Evolutionary conservation across 2,329 filamentous ascomycete genomes (phyloP).

Genomic region (Colletotrichum sublineola): DNA sequence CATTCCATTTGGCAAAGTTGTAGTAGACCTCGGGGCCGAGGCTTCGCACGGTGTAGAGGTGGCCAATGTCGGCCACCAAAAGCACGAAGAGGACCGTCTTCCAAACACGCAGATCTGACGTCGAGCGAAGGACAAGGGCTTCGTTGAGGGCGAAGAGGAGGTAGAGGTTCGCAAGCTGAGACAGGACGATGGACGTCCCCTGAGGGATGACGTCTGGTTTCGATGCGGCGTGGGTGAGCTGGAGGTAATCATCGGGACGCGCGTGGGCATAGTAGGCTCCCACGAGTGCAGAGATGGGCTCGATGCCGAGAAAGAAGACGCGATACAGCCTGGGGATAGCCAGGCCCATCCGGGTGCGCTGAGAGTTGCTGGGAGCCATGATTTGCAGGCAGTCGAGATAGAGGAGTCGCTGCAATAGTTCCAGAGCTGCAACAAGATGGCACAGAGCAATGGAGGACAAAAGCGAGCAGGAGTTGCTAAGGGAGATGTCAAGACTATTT

Average conservation of each 20-base stretch:
- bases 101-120: conserved; percentile 79
- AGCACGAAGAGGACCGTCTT: conserved; percentile 74
- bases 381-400: not conserved
- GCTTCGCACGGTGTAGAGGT: conserved; percentile 74
- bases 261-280: conserved; percentile 67
- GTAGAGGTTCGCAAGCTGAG: conserved; percentile 84
- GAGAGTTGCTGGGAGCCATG: conserved; percentile 43
- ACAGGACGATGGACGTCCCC: conserved; percentile 75
- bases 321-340: conserved; percentile 73
- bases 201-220: conserved; percentile 65
- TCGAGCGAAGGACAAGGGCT: conserved; percentile 79
- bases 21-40: conserved; percentile 75
- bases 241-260: conserved; percentile 69
- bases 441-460: not conserved
- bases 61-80: conserved; percentile 81
- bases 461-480: not conserved
- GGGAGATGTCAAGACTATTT: conserved; percentile 11
- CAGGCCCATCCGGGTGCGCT: conserved; percentile 50
- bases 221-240: conserved; percentile 70
- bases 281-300: conserved; percentile 68
- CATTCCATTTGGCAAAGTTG: conserved; percentile 73
- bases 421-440: not conserved
- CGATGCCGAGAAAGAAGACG: conserved; percentile 81
- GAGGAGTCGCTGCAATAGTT: not conserved
- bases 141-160: conserved; percentile 83